Evolutionary conservation across 202 grass and related monocot species (phyloP), one percentile per base, ranked within the genome.

Genomic region (Zoysia matrella): DNA sequence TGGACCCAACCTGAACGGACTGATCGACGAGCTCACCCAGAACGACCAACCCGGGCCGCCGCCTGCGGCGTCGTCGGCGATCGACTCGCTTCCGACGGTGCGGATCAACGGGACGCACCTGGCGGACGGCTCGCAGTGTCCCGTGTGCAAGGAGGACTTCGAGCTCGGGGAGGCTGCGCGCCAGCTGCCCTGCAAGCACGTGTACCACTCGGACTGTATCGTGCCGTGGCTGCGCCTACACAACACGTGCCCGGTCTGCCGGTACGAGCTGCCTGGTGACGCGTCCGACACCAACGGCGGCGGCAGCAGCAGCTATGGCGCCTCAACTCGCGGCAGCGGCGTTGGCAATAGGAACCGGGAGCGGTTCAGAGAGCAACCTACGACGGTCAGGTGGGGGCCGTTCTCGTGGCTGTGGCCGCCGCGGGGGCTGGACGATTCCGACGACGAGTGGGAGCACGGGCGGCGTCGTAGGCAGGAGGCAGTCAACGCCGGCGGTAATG

Each of bases 91-190:
- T 47, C 97, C 97, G 11, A 99, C 87, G 36, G 97, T 96, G 72
- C 75, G 47, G 75, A 92, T 96, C 65, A 80, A 89, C 11, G 80
- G 56, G 5, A 65, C 81, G 15, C 97, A 99, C 86, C 81, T 99
- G 44, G 64, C 87, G 2, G 93, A 96, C 12, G 91, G 78, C 47
- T 89, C 96, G 61, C 97, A 96, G 75, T 99, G 97, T 89, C 97
- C 93, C 63, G 93, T 99, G 39, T 99, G 97, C 84, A 99, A 99
- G 81, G 97, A 99, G 89, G 97, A 99, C 73, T 96, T 99, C 87
- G 89, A 86, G 56, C 81, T 80, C 50, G 93, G 93, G 43, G 97
- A 96, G 85, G 93, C 85, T 44, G 97, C 93, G 63, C 83, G 87
- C 54, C 83, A 90, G 89, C 75, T 99, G 91, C 97, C 97, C 15